Conservation (phyloP, 2,329 filamentous ascomycete species). For the Elsinoe perseae region DNA sequence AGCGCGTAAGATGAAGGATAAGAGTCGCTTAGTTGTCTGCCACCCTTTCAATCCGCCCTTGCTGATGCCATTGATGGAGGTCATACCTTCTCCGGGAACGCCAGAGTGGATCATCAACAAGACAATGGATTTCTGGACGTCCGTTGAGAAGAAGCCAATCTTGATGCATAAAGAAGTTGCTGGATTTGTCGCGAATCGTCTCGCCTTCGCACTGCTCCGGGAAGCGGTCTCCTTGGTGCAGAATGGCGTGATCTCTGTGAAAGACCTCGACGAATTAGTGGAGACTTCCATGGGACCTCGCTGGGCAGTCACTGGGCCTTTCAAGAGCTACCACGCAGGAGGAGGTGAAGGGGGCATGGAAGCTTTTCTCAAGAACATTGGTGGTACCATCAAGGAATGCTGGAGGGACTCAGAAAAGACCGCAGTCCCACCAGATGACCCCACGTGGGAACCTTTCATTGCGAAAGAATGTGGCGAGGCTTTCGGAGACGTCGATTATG, state of each 20-base stretch:
- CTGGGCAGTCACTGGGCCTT: conserved; percentile 50
- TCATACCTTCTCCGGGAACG: conserved; percentile 46
- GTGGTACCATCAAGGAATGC: conserved; percentile 46
- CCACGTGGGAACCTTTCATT: conserved; percentile 40
- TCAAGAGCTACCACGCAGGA: conserved; percentile 53
- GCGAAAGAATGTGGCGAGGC: conserved; percentile 39
- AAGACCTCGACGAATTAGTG: conserved; percentile 48
- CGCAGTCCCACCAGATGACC: conserved; percentile 29
- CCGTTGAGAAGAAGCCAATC: conserved; percentile 39
- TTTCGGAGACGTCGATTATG: conserved; percentile 38
- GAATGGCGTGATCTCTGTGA: conserved; percentile 45
- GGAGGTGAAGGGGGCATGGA: conserved; percentile 47
- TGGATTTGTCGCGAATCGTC: conserved; percentile 52
- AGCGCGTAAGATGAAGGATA: conserved; percentile 35
- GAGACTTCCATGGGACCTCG: conserved; percentile 46
- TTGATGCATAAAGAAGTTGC: conserved; percentile 45
- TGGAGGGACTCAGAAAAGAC: conserved; percentile 45
- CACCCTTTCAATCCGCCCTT: conserved; percentile 57
- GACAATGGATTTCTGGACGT: conserved; percentile 42
- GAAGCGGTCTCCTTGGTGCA: conserved; percentile 50
- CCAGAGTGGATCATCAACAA: conserved; percentile 30
- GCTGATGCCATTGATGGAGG: conserved; percentile 53
- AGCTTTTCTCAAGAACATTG: conserved; percentile 50
- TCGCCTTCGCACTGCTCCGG: conserved; percentile 50
- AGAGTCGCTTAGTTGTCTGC: conserved; percentile 45